Percentiles rank a stretch among this genome's conserved stretches.
Evolutionary conservation across 179 eudicot species (phyloP).

Genomic region (Pouteria campechiana): DNA sequence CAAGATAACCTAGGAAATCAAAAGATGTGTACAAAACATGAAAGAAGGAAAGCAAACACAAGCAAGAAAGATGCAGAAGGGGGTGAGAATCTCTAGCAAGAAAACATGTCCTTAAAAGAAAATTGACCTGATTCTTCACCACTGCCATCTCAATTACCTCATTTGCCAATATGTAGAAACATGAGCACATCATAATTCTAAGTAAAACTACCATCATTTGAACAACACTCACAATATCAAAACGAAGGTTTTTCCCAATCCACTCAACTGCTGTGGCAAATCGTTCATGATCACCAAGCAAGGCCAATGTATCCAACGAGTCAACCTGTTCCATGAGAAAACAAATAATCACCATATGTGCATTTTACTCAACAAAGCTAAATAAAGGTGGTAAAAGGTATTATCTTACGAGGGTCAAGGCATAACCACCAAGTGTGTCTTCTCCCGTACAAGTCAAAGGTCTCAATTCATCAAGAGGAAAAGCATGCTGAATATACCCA

Average conservation of each 20-base stretch:
- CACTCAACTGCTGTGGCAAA: slow-evolving; percentile 88
- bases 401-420: slow-evolving; percentile 68
- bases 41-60: no score
- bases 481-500: slow-evolving; percentile 96
- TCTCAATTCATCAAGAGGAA: slow-evolving; percentile 86
- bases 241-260: slow-evolving; percentile 89
- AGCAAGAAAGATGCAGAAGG: no score
- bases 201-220: no score
- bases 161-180: no score
- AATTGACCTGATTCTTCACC: no score
- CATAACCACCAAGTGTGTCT: slow-evolving; percentile 98
- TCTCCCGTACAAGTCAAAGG: slow-evolving; percentile 91
- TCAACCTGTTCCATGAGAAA: slow-evolving; percentile 48
- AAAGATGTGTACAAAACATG: no score
- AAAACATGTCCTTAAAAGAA: no score
- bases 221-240: slow-evolving; percentile 90
- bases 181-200: no score
- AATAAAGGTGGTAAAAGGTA: not conserved
- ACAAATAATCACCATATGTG: not conserved
- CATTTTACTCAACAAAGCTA: not conserved
- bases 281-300: slow-evolving; percentile 76
- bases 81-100: no score
- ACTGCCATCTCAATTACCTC: no score
- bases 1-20: no score
- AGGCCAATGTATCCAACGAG: slow-evolving; percentile 88